Percentiles rank a stretch among this genome's conserved stretches.
These are phyloP conservation scores for Aegilops bicornis DNA, from an alignment of 176 grass and related monocot species.

Conservation along the genomic window DNA sequence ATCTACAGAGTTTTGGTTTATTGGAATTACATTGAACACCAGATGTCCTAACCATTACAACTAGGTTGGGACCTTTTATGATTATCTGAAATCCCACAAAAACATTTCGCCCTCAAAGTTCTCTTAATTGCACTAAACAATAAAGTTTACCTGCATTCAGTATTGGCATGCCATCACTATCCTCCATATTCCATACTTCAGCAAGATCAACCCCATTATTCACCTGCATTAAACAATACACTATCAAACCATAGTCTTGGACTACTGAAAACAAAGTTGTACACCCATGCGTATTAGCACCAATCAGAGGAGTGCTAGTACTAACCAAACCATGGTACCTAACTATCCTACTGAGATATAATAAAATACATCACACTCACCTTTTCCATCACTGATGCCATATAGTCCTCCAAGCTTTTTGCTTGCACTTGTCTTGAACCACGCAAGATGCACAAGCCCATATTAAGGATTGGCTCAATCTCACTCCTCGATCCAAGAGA, in stretches of 20 bases:
- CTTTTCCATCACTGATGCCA: constrained; percentile 55
- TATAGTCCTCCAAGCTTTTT: constrained; percentile 55
- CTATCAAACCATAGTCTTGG: constrained; percentile 29
- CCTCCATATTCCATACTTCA: constrained; percentile 72
- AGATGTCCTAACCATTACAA: constrained; percentile 5
- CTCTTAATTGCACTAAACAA: constrained; percentile 17
- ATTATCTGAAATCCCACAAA: constrained; percentile 3
- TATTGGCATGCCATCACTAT: constrained; percentile 16
- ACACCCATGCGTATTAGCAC: constrained; percentile 12
- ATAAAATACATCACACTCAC: constrained; percentile 27
- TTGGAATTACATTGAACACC: constrained; percentile 14
- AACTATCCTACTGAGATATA: background rate
- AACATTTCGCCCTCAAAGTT: constrained; percentile 24
- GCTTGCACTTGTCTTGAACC: constrained; percentile 49
- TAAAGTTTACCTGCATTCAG: constrained; percentile 38
- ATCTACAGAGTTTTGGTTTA: background rate
- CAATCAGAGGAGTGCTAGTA: constrained; percentile 22
- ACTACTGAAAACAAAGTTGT: constrained; percentile 20
- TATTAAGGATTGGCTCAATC: constrained; percentile 61
- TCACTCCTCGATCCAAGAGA: constrained; percentile 61
- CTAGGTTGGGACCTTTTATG: constrained; percentile 7
- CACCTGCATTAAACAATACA: constrained; percentile 66
- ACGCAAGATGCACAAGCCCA: constrained; percentile 68
- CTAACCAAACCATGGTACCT: constrained; percentile 20
- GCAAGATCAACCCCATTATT: constrained; percentile 55